Percentiles rank a stretch among this genome's conserved stretches.
Evolutionary conservation across 1,139 yeast species (phyloP).

Genomic region (Hyphopichia buzzinii): DNA sequence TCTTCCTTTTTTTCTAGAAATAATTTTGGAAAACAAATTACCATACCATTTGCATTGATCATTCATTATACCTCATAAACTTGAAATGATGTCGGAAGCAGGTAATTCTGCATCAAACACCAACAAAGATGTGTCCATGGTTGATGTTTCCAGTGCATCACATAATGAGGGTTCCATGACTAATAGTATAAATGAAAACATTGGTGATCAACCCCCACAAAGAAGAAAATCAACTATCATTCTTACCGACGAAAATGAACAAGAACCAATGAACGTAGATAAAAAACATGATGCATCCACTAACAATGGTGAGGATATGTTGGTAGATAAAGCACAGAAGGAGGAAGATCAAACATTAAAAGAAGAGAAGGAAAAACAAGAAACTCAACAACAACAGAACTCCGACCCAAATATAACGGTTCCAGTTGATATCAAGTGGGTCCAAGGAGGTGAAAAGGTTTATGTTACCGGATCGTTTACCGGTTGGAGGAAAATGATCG

Average conservation of each 20-base stretch:
- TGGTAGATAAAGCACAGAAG: constrained; percentile 13
- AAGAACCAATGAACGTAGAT: constrained; percentile 40
- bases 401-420: constrained; percentile 41
- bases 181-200: neutral
- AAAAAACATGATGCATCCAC: constrained; percentile 5
- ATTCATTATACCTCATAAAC: too few relatives aligned
- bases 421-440: constrained; percentile 87
- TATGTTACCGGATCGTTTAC: constrained; percentile 51
- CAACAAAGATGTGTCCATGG: constrained; percentile 37
- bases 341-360: constrained; percentile 8
- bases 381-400: constrained; percentile 8
- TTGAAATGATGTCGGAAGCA: constrained; percentile 1
- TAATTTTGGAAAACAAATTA: too few relatives aligned
- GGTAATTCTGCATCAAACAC: constrained; percentile 1
- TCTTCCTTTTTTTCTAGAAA: neutral
- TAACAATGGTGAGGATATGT: constrained; percentile 18
- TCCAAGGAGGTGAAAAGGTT: constrained; percentile 90
- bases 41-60: too few relatives aligned
- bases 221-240: constrained; percentile 43
- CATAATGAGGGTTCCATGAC: constrained; percentile 2
- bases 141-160: constrained; percentile 37
- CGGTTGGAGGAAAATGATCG: constrained; percentile 53
- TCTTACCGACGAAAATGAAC: constrained; percentile 37
- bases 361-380: constrained; percentile 13
- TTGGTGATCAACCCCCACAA: constrained; percentile 17